Conservation (phyloP, 805 yeast species). For the Grigorovia yakushimaensis region DNA sequence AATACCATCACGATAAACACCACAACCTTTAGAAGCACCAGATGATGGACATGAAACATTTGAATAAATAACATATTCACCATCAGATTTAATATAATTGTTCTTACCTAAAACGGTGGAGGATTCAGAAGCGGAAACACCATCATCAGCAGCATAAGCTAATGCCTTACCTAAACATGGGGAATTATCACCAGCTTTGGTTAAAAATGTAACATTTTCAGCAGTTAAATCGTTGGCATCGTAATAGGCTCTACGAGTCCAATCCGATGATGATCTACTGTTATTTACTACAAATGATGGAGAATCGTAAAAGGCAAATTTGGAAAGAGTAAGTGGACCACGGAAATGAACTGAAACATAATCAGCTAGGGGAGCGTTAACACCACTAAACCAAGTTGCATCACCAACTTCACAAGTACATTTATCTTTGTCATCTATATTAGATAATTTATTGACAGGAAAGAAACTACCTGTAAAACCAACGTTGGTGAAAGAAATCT, state of each 20-base stretch:
- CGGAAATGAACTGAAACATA: slow-evolving; percentile 69
- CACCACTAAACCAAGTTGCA: slow-evolving; percentile 34
- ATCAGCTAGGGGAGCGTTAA: slow-evolving; percentile 55
- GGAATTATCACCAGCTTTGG: slow-evolving; percentile 49
- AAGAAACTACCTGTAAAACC: slow-evolving; percentile 26
- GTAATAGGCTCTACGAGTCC: slow-evolving; percentile 55
- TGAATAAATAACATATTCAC: slow-evolving; percentile 54
- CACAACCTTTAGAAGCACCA: slow-evolving; percentile 54
- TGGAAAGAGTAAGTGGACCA: slow-evolving; percentile 55
- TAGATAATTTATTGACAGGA: slow-evolving; percentile 22
- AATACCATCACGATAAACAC: slow-evolving; percentile 64
- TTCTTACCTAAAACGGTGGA: slow-evolving; percentile 42
- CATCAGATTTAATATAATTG: slow-evolving; percentile 44
- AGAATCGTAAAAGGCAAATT: slow-evolving; percentile 54
- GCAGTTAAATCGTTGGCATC: slow-evolving; percentile 36
- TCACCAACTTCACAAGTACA: slow-evolving; percentile 26
- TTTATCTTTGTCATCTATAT: slow-evolving; percentile 12
- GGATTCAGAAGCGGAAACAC: slow-evolving; percentile 35
- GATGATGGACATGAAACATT: slow-evolving; percentile 45
- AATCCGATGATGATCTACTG: slow-evolving; percentile 32
- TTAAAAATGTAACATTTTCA: slow-evolving; percentile 59
- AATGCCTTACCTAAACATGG: slow-evolving; percentile 62
- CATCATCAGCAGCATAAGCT: slow-evolving; percentile 51
- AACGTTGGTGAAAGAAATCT: slow-evolving; percentile 22
- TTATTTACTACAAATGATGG: slow-evolving; percentile 29